Evolutionary conservation across 1,139 yeast species (phyloP).

Genomic region (Casaregolazyma lundiana): DNA sequence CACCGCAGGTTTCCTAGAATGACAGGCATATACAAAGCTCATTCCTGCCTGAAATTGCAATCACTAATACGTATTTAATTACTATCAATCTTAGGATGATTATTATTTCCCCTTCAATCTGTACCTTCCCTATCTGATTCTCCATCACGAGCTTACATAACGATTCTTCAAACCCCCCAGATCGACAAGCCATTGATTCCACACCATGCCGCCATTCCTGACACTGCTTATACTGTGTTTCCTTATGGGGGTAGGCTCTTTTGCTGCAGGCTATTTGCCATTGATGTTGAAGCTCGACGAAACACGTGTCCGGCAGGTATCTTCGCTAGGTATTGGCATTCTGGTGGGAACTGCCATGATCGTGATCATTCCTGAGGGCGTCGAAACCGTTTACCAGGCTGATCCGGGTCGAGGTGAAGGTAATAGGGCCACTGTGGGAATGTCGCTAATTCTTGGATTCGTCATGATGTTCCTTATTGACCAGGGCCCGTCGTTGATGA

Average conservation of each 20-base stretch:
- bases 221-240: conserved; percentile 26
- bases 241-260: conserved; percentile 32
- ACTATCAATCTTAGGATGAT: not conserved
- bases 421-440: conserved; percentile 29
- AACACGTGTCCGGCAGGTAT: conserved; percentile 32
- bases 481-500: conserved; percentile 19
- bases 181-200: not conserved
- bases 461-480: conserved; percentile 49
- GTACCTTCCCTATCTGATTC: not conserved
- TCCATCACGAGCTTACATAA: not conserved
- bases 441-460: conserved; percentile 46
- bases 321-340: conserved; percentile 58
- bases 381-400: conserved; percentile 41
- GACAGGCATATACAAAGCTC: no score
- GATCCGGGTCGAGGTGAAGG: conserved; percentile 18
- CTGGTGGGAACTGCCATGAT: conserved; percentile 59
- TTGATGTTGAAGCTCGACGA: conserved; percentile 33
- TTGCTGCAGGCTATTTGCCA: conserved; percentile 38
- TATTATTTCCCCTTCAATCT: not conserved
- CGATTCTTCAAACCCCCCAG: not conserved
- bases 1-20: not conserved
- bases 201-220: conserved; percentile 22
- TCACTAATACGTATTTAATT: no score
- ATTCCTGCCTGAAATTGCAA: no score
- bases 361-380: conserved; percentile 70